Conservation (phyloP, 345 rosid genomes). For the Salix suchowensis region DNA sequence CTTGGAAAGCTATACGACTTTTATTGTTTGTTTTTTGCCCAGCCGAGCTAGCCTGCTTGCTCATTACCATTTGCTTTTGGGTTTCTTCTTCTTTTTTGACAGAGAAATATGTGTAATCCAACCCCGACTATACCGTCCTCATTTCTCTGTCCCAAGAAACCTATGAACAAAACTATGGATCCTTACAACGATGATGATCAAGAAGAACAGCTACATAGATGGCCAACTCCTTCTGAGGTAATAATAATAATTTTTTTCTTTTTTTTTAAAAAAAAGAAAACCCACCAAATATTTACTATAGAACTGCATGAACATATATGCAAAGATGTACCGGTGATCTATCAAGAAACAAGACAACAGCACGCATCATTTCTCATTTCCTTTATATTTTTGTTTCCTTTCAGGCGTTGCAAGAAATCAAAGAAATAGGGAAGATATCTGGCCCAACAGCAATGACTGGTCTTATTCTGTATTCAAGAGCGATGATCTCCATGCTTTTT, state of each 20-base stretch:
- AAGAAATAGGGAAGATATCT: conserved; percentile 83
- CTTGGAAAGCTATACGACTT: neutral
- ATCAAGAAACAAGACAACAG: too few relatives aligned
- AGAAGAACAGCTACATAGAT: conserved; percentile 40
- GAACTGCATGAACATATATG: neutral
- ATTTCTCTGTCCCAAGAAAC: conserved; percentile 36
- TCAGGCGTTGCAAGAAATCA: conserved; percentile 78
- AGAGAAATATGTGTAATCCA: conserved; percentile 48
- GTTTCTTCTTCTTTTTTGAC: neutral
- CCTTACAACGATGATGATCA: conserved; percentile 23
- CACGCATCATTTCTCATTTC: conserved; percentile 12
- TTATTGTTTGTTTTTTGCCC: too few relatives aligned
- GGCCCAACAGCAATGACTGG: conserved; percentile 83
- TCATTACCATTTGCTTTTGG: neutral
- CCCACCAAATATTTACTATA: neutral
- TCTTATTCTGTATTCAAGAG: conserved; percentile 78
- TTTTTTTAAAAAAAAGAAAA: neutral
- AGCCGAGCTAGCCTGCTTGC: neutral
- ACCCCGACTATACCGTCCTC: conserved; percentile 56
- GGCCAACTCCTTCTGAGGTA: conserved; percentile 91
- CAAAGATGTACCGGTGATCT: neutral
- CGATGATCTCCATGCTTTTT: conserved; percentile 96
- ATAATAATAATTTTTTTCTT: neutral
- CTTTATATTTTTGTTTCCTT: conserved; percentile 7
- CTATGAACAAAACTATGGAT: conserved; percentile 35